Evolutionary conservation across 176 grass and related monocot species (phyloP).

Genomic region (Carex littledalei): DNA sequence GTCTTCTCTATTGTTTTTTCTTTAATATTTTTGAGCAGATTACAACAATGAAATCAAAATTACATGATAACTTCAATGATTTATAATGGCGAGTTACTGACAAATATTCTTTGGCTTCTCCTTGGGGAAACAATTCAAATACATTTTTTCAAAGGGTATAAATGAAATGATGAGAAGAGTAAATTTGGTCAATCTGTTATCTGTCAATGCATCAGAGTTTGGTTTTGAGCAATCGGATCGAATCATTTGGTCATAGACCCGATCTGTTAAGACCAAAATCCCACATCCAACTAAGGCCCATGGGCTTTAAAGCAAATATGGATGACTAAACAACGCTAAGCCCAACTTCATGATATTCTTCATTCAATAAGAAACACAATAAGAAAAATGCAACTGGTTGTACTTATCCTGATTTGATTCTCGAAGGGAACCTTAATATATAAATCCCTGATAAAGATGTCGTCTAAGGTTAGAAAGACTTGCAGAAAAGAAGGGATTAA

Average conservation of each 20-base stretch:
- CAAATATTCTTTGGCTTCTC: neutral
- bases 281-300: neutral
- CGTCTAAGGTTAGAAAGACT: too few species aligned
- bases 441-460: too few species aligned
- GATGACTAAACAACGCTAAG: neutral
- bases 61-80: neutral
- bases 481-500: too few species aligned
- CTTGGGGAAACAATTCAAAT: neutral
- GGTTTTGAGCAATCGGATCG: neutral
- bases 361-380: neutral
- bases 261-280: neutral
- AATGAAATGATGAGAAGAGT: neutral
- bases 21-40: neutral
- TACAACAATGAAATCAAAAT: neutral
- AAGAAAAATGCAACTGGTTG: too few species aligned
- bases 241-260: neutral
- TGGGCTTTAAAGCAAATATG: neutral
- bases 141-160: neutral
- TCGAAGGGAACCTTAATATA: too few species aligned
- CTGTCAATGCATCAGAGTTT: neutral
- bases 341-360: neutral
- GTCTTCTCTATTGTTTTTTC: neutral
- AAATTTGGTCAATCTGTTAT: neutral
- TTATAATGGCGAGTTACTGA: neutral
- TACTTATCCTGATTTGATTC: too few species aligned